Evolutionary conservation across 208 protist species (phyloP).

Genomic region (Naegleria lovaniensis): DNA sequence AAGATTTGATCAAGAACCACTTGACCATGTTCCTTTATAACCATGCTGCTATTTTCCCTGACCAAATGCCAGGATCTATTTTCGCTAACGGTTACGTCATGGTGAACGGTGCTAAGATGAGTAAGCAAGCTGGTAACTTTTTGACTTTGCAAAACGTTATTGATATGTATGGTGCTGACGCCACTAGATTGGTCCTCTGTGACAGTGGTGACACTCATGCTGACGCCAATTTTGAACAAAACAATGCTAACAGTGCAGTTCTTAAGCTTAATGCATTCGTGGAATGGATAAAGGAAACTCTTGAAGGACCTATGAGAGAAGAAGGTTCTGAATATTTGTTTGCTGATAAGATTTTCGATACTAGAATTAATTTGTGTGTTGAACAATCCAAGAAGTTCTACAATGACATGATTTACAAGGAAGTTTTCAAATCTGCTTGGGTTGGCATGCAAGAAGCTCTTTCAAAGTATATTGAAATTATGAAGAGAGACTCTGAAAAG

Average conservation of each 20-base stretch:
- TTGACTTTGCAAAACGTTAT: slow-evolving; percentile 81
- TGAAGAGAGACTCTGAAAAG: slow-evolving; percentile 59
- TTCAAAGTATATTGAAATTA: slow-evolving; percentile 83
- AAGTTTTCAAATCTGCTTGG: slow-evolving; percentile 86
- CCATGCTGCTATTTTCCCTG: slow-evolving; percentile 95
- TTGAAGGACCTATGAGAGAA: slow-evolving; percentile 42
- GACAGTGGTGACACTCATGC: slow-evolving; percentile 96
- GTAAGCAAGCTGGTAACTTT: slow-evolving; percentile 99
- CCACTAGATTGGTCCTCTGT: slow-evolving; percentile 91
- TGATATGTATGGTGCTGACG: slow-evolving; percentile 73
- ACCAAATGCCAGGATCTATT: slow-evolving; percentile 81
- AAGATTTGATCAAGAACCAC: slow-evolving; percentile 99
- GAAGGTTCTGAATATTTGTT: slow-evolving; percentile 51
- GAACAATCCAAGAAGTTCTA: slow-evolving; percentile 71
- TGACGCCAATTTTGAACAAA: slow-evolving; percentile 95
- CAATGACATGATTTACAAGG: slow-evolving; percentile 84
- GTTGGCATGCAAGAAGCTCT: slow-evolving; percentile 72
- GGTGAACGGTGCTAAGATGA: slow-evolving; percentile 99
- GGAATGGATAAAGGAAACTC: slow-evolving; percentile 68
- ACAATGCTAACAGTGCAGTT: slow-evolving; percentile 86
- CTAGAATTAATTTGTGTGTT: slow-evolving; percentile 81
- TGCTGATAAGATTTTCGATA: slow-evolving; percentile 83
- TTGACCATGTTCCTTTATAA: slow-evolving; percentile 99
- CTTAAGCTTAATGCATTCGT: slow-evolving; percentile 90
- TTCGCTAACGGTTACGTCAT: slow-evolving; percentile 98